Percentiles rank a stretch among this genome's conserved stretches.
Evolutionary conservation across 2,329 filamentous ascomycete genomes (phyloP).

Genomic region (Aspergillus tamarii): DNA sequence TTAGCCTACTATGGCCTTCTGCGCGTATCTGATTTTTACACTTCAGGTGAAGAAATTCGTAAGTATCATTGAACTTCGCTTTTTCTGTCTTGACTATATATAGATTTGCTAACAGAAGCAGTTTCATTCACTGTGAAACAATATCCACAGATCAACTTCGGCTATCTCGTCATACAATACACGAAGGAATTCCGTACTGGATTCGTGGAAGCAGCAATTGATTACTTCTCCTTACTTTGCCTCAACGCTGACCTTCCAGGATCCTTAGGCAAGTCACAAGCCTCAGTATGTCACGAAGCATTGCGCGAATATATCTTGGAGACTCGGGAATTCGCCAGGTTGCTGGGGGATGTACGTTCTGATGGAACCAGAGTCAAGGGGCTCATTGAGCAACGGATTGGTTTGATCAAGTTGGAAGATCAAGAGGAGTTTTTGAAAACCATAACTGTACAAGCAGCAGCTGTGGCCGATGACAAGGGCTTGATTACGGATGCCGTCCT

Average conservation of each 20-base stretch:
- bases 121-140: slow-evolving; percentile 59
- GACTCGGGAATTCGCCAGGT: slow-evolving; percentile 89
- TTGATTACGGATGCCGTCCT: slow-evolving; percentile 91
- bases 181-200: slow-evolving; percentile 93
- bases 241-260: slow-evolving; percentile 83
- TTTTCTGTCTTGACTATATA: neutral
- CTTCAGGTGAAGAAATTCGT: slow-evolving; percentile 70
- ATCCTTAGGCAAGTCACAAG: slow-evolving; percentile 74
- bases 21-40: slow-evolving; percentile 79
- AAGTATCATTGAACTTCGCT: slow-evolving; percentile 34
- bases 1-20: slow-evolving; percentile 88
- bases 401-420: slow-evolving; percentile 76
- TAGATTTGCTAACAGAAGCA: slow-evolving; percentile 32
- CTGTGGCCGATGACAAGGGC: slow-evolving; percentile 91
- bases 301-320: slow-evolving; percentile 94
- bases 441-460: slow-evolving; percentile 91
- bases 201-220: slow-evolving; percentile 84
- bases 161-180: slow-evolving; percentile 90
- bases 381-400: slow-evolving; percentile 81
- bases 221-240: slow-evolving; percentile 90
- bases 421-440: slow-evolving; percentile 84
- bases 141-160: slow-evolving; percentile 86
- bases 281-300: slow-evolving; percentile 85
- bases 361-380: slow-evolving; percentile 86
- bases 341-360: slow-evolving; percentile 86